These are phyloP conservation scores for Calonectria crousiana DNA, from an alignment of 2,329 filamentous ascomycete genomes.

Conservation along the genomic window DNA sequence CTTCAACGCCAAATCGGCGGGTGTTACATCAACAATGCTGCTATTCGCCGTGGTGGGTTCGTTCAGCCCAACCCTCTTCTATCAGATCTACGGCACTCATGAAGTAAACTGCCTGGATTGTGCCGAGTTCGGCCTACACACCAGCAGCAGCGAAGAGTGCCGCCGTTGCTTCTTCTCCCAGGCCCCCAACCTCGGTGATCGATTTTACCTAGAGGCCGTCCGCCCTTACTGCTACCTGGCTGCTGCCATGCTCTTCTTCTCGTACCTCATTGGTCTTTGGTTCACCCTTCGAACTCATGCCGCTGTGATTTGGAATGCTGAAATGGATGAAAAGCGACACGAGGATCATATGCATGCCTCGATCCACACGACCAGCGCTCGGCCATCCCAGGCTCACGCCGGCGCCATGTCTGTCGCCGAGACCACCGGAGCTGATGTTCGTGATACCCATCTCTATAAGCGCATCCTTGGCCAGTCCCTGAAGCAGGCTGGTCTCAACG, in stretches of 20 bases:
- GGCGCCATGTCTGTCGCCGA: constrained; percentile 51
- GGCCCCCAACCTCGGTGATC: constrained; percentile 82
- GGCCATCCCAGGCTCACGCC: constrained; percentile 51
- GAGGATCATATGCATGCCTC: constrained; percentile 61
- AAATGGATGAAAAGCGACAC: constrained; percentile 81
- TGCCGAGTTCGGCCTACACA: constrained; percentile 57
- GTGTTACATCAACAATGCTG: constrained; percentile 97
- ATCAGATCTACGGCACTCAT: constrained; percentile 98
- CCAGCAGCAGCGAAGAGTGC: constrained; percentile 76
- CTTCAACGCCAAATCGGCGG: constrained; percentile 96
- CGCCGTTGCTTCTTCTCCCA: constrained; percentile 96
- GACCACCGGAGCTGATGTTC: constrained; percentile 74
- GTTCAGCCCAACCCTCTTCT: constrained; percentile 96
- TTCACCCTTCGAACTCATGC: constrained; percentile 97
- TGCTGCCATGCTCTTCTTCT: constrained; percentile 86
- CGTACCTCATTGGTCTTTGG: constrained; percentile 92
- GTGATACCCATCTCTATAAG: constrained; percentile 91
- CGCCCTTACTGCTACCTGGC: constrained; percentile 94
- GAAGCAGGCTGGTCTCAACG: constrained; percentile 81
- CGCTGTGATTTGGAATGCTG: constrained; percentile 95
- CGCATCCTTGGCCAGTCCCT: constrained; percentile 92
- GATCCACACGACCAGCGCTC: constrained; percentile 48
- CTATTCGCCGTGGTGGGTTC: constrained; percentile 95
- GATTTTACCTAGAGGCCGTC: constrained; percentile 91
- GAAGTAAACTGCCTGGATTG: constrained; percentile 87